Conservation (phyloP, 768 basidiomycete genomes). For the Mycena chlorophos region DNA sequence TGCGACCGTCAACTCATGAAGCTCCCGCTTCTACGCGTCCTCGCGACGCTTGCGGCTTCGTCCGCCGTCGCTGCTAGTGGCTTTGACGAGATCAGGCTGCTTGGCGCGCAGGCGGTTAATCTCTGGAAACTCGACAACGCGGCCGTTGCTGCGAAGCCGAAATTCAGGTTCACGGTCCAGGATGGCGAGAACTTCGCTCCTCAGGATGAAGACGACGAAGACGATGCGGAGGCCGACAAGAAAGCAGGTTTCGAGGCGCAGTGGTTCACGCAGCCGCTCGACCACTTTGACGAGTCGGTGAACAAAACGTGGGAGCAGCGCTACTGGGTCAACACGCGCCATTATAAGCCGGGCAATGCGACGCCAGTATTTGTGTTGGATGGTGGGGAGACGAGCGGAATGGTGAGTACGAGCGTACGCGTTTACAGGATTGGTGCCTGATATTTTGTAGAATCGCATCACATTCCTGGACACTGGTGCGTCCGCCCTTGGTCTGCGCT, state of each 20-base stretch:
- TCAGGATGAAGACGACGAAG: constrained; percentile 23
- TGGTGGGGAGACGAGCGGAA: constrained; percentile 90
- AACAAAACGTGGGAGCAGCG: constrained; percentile 77
- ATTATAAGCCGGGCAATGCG: constrained; percentile 68
- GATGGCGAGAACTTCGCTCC: constrained; percentile 18
- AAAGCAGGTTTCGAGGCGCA: constrained; percentile 50
- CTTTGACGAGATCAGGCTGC: constrained; percentile 25
- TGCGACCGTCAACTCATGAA: constrained; percentile 10
- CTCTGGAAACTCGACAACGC: constrained; percentile 54
- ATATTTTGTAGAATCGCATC: constrained; percentile 40
- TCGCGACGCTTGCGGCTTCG: constrained; percentile 2
- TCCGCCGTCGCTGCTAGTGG: constrained; percentile 1
- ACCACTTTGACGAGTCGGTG: constrained; percentile 65
- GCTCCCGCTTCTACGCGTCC: constrained; percentile 8
- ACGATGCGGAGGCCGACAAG: constrained; percentile 11
- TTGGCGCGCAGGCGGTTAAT: constrained; percentile 64
- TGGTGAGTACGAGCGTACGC: constrained; percentile 48
- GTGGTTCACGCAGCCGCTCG: constrained; percentile 83
- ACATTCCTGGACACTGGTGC: constrained; percentile 63
- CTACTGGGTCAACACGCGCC: constrained; percentile 87
- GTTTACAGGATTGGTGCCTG: constrained; percentile 31
- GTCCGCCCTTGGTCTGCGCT: background rate
- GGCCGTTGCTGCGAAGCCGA: constrained; percentile 20
- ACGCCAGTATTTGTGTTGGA: constrained; percentile 90
- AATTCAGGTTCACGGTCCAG: constrained; percentile 24